These are phyloP conservation scores for Neurospora hispaniola DNA, from an alignment of 495 filamentous ascomycete species.

Conservation along the genomic window DNA sequence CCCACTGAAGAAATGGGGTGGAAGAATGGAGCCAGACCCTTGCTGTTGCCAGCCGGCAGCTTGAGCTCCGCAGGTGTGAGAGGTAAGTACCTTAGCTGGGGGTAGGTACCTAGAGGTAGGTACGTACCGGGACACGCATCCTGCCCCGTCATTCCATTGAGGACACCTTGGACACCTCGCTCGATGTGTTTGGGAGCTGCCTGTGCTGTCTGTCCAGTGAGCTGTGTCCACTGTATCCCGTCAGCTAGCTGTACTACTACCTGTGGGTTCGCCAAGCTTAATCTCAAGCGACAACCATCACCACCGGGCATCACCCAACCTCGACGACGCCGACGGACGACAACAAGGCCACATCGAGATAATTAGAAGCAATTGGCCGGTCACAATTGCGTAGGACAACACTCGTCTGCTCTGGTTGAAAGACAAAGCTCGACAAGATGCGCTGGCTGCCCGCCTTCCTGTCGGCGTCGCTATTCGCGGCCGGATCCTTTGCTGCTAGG, in stretches of 20 bases:
- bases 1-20: neutral
- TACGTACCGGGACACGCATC: neutral
- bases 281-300: neutral
- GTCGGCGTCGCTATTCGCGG: slow-evolving; percentile 40
- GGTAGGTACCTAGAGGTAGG: neutral
- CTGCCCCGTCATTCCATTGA: slow-evolving; percentile 8
- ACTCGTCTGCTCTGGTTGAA: neutral
- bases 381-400: neutral
- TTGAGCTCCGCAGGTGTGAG: neutral
- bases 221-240: neutral
- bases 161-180: slow-evolving; percentile 14
- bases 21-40: neutral
- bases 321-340: slow-evolving; percentile 9
- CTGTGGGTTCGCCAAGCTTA: neutral
- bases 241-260: neutral
- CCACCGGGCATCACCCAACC: neutral
- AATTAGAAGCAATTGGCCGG: slow-evolving; percentile 14
- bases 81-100: too few relatives aligned
- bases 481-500: slow-evolving; percentile 46
- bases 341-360: neutral
- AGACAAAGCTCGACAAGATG: slow-evolving; percentile 30
- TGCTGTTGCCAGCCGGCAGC: neutral
- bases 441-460: slow-evolving; percentile 48
- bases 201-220: neutral
- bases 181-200: neutral